Evolutionary conservation across 78 protist genomes (phyloP).

Genomic region (Dictyostelium firmibasis): DNA sequence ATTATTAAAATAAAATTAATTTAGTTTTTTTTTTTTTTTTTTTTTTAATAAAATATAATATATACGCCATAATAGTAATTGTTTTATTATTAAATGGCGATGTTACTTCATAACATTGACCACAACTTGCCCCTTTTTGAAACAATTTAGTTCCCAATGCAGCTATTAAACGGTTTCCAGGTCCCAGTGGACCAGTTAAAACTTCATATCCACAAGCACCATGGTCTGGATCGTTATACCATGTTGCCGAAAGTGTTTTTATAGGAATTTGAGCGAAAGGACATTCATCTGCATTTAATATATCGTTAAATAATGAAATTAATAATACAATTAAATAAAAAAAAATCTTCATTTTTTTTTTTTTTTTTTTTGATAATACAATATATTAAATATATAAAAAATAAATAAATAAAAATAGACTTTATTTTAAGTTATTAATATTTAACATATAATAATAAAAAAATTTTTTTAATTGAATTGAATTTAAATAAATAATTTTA

Average conservation of each 20-base stretch:
- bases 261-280: not conserved
- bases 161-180: not conserved
- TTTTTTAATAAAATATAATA: not conserved
- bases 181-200: not conserved
- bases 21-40: too few species aligned
- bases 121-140: not conserved
- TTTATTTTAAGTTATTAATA: not conserved
- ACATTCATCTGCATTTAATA: not conserved
- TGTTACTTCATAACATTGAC: constrained; percentile 23
- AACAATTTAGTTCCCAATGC: not conserved
- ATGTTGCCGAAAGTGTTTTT: not conserved
- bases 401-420: not conserved
- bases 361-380: not conserved
- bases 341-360: not conserved
- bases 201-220: constrained; percentile 4
- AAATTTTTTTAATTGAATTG: not conserved
- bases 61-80: not conserved
- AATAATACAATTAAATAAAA: not conserved
- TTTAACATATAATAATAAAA: not conserved
- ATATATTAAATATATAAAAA: too few species aligned
- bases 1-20: too few species aligned
- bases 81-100: not conserved
- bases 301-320: not conserved
- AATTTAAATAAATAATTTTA: not conserved
- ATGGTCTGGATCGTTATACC: not conserved